phyloP scores from a whole-genome alignment of 352 stramenopile species.

The Globisporangium camurandrum region DNA sequence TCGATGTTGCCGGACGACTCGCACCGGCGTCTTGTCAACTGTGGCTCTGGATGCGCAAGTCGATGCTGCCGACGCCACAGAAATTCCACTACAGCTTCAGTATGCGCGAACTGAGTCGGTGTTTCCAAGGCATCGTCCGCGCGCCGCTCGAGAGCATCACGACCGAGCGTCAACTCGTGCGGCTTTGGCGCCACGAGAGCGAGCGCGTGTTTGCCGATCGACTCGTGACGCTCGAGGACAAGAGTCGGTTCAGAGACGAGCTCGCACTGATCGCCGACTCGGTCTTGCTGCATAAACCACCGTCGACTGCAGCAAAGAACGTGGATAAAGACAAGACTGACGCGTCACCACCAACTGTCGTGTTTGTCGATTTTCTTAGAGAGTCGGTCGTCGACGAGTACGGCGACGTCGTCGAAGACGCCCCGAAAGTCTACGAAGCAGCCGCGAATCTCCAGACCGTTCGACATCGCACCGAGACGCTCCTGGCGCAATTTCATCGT shows the following conservation, averaged over 20 bases:
- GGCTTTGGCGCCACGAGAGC: slow-evolving; percentile 82
- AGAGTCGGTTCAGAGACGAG: slow-evolving; percentile 56
- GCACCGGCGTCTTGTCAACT: slow-evolving; percentile 49
- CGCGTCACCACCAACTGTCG: background rate
- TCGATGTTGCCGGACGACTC: slow-evolving; percentile 38
- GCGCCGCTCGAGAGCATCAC: slow-evolving; percentile 40
- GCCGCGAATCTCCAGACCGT: slow-evolving; percentile 38
- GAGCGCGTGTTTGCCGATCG: slow-evolving; percentile 78
- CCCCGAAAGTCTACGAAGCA: slow-evolving; percentile 80
- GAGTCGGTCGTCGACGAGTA: slow-evolving; percentile 81
- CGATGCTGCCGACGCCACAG: slow-evolving; percentile 65
- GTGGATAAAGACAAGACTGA: slow-evolving; percentile 23
- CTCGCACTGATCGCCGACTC: slow-evolving; percentile 34
- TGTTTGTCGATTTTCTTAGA: slow-evolving; percentile 85
- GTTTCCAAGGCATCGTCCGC: slow-evolving; percentile 78
- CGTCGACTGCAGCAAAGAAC: slow-evolving; percentile 9
- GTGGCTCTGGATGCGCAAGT: slow-evolving; percentile 54
- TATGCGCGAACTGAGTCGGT: slow-evolving; percentile 59
- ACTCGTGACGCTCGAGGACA: slow-evolving; percentile 69
- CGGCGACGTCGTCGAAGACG: slow-evolving; percentile 64
- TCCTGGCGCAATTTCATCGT: slow-evolving; percentile 77
- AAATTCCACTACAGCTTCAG: slow-evolving; percentile 85
- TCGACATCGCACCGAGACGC: slow-evolving; percentile 41
- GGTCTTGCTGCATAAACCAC: slow-evolving; percentile 23
- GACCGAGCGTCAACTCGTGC: slow-evolving; percentile 39